A percentile compares a stretch with the other conserved stretches of the same genome.
Evolutionary conservation across 306 rosid genomes (phyloP).

Genomic region (Lathyrus sativus): DNA sequence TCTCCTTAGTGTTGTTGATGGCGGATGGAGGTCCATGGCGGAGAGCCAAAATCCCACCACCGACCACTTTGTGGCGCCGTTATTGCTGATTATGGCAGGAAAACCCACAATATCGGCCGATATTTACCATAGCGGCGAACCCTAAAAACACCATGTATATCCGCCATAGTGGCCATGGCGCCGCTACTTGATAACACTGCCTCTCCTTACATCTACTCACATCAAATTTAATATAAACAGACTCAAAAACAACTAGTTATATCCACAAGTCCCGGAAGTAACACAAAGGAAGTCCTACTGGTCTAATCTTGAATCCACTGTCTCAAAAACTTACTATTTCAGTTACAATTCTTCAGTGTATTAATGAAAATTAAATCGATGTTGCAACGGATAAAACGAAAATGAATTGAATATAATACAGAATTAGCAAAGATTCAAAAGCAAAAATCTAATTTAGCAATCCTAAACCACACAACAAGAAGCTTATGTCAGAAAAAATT

Average conservation of each 20-base stretch:
- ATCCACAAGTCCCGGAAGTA: conserved; percentile 17
- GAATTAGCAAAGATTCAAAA: not conserved
- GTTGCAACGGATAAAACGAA: not conserved
- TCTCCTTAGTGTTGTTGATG: not conserved
- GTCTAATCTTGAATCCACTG: not conserved
- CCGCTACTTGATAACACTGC: not conserved
- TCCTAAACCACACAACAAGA: conserved; percentile 1
- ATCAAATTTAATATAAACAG: conserved; percentile 19
- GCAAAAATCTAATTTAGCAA: conserved; percentile 8
- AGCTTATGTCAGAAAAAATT: not conserved
- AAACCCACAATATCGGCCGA: too few species aligned
- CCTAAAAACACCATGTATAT: too few species aligned
- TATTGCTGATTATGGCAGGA: too few species aligned
- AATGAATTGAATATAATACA: not conserved
- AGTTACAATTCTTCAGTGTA: not conserved
- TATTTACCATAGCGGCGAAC: too few species aligned
- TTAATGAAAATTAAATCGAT: not conserved
- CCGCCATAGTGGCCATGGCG: too few species aligned
- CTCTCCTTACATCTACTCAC: conserved; percentile 12
- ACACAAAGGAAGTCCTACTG: conserved; percentile 10
- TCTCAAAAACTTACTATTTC: conserved; percentile 7
- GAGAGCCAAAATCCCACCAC: too few species aligned
- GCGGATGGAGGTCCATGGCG: too few species aligned
- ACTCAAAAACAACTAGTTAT: conserved; percentile 18
- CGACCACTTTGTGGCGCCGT: too few species aligned